A percentile compares a stretch with the other conserved stretches of the same genome.
Conservation (phyloP, 306 rosid genomes). For the Trichosanthes cucumerina region DNA sequence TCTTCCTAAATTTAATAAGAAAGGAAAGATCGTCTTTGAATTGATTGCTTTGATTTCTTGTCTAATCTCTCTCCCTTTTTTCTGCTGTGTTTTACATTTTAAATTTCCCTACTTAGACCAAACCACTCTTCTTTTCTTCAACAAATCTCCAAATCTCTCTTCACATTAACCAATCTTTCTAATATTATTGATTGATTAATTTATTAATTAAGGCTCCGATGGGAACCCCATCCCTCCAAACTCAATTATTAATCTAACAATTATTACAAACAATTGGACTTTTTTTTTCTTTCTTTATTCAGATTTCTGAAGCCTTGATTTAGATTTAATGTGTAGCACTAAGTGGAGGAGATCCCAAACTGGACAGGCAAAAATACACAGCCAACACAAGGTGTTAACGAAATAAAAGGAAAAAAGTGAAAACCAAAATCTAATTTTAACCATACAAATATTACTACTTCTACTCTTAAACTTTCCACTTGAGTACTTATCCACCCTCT, state of each 20-base stretch:
- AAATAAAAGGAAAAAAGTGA: not conserved
- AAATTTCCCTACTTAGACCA: not conserved
- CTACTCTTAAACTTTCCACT: not conserved
- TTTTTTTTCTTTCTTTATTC: not conserved
- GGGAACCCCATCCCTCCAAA: not conserved
- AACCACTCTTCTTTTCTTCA: not conserved
- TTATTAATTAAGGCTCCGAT: not conserved
- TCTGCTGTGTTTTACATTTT: not conserved
- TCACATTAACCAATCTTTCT: not conserved
- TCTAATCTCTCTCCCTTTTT: not conserved
- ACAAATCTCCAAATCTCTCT: not conserved
- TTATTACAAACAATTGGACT: not conserved
- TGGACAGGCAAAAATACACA: not conserved
- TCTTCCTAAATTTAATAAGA: not conserved
- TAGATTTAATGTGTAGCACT: not conserved
- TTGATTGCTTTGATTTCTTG: conserved; percentile 11
- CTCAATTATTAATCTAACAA: not conserved
- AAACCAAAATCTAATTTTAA: not conserved
- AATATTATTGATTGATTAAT: not conserved
- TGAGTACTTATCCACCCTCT: too few relatives aligned
- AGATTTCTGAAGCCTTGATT: not conserved
- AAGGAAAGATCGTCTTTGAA: not conserved
- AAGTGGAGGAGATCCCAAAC: not conserved
- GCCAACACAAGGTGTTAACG: not conserved
- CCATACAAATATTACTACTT: not conserved